These are phyloP conservation scores for Yamadazyma triangularis DNA, from an alignment of 1,139 yeast species.

Conservation along the genomic window DNA sequence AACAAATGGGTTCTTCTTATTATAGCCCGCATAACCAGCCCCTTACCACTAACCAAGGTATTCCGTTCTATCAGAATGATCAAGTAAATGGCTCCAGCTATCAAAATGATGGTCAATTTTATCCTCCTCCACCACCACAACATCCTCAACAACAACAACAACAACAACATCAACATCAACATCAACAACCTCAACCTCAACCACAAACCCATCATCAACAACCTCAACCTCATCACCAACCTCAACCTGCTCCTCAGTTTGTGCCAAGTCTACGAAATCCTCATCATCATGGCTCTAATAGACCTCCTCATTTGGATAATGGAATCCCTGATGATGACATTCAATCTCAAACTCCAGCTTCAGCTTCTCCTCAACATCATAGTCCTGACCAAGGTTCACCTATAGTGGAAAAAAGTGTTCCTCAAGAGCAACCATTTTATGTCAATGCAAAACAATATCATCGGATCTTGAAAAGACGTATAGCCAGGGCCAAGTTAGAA, in stretches of 20 bases:
- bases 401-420: constrained; percentile 10
- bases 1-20: constrained; percentile 3
- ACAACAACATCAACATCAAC: constrained; percentile 1
- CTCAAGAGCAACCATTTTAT: constrained; percentile 83
- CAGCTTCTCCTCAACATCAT: too few species aligned
- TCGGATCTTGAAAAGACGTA: constrained; percentile 84
- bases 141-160: constrained; percentile 1
- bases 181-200: constrained; percentile 1
- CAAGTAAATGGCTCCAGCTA: constrained; percentile 1
- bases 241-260: constrained; percentile 1
- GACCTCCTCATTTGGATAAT: not conserved
- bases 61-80: not conserved
- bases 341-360: not conserved
- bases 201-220: constrained; percentile 2
- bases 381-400: constrained; percentile 8
- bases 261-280: not conserved
- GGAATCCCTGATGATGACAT: not conserved
- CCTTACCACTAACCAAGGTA: not conserved
- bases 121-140: constrained; percentile 1
- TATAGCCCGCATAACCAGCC: constrained; percentile 1
- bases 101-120: constrained; percentile 2
- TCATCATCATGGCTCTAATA: constrained; percentile 1
- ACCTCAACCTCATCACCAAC: constrained; percentile 2
- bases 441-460: constrained; percentile 98
- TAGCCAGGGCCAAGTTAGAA: constrained; percentile 90